Evolutionary conservation across 2,329 filamentous ascomycete species (phyloP).

Genomic region (Aspergillus sp.): DNA sequence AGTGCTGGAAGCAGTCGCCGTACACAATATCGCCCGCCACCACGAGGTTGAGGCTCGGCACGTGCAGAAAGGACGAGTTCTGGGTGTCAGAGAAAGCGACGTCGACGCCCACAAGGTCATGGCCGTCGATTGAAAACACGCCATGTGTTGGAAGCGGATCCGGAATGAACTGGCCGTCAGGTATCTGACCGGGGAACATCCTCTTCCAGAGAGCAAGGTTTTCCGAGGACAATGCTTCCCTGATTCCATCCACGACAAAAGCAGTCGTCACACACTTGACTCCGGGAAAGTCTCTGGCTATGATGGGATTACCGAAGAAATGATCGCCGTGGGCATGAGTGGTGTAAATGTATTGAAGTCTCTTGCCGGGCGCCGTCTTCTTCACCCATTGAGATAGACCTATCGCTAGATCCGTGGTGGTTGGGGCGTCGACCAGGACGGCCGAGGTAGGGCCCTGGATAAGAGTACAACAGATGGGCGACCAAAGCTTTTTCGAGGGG

Average conservation of each 20-base stretch:
- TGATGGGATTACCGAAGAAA: constrained; percentile 32
- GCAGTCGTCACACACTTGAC: constrained; percentile 16
- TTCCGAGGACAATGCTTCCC: background rate
- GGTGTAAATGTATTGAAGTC: constrained; percentile 38
- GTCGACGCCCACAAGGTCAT: constrained; percentile 17
- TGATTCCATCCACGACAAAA: background rate
- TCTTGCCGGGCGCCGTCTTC: constrained; percentile 21
- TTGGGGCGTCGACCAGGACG: constrained; percentile 40
- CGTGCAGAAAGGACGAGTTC: constrained; percentile 33
- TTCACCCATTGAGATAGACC: constrained; percentile 38
- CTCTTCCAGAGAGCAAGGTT: background rate
- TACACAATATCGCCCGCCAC: constrained; percentile 42
- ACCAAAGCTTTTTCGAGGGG: background rate
- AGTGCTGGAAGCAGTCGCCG: constrained; percentile 34
- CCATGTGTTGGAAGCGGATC: background rate
- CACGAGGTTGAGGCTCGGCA: constrained; percentile 33
- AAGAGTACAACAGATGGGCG: constrained; percentile 19
- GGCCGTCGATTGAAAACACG: background rate
- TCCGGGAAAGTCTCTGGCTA: constrained; percentile 30
- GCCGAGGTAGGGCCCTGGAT: constrained; percentile 28
- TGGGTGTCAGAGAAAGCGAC: constrained; percentile 29
- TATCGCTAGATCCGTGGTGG: constrained; percentile 23
- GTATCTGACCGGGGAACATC: background rate
- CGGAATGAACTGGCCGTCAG: background rate
- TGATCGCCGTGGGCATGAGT: constrained; percentile 46